Conservation (phyloP, 73 alveolate species). For the Durusdinium trenchii region DNA sequence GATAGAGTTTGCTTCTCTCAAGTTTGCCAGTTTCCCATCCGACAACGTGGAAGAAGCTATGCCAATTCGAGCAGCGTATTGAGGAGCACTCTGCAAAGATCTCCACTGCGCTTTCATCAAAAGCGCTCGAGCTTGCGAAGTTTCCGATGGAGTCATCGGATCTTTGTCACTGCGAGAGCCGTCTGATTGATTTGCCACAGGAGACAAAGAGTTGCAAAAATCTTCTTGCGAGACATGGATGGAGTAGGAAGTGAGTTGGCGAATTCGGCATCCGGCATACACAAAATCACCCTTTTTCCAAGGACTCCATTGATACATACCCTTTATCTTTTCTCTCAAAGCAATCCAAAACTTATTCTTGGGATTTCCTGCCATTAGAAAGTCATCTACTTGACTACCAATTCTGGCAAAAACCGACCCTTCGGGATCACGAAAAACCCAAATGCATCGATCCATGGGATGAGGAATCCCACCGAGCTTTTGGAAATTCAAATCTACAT, state of each 20-base stretch:
- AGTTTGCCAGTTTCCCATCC: neutral
- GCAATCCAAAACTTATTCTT: neutral
- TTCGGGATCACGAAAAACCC: neutral
- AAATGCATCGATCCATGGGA: conserved; percentile 28
- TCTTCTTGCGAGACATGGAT: conserved; percentile 35
- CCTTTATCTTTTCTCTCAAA: neutral
- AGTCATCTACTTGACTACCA: conserved; percentile 55
- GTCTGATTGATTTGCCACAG: neutral
- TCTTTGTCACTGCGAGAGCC: conserved; percentile 1
- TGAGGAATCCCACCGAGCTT: neutral
- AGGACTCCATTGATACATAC: conserved; percentile 6
- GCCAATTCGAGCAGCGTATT: conserved; percentile 43
- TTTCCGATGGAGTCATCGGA: neutral
- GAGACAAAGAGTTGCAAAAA: conserved; percentile 4
- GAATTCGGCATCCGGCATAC: conserved; percentile 36
- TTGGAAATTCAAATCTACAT: neutral
- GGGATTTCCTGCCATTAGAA: neutral
- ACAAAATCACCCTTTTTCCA: conserved; percentile 38
- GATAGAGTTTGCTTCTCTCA: conserved; percentile 37
- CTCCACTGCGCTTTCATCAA: conserved; percentile 72
- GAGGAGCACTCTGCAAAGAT: neutral
- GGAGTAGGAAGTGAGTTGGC: neutral
- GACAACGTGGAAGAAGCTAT: conserved; percentile 14
- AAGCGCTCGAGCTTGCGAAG: conserved; percentile 33
- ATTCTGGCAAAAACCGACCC: neutral